Conservation (phyloP, 768 basidiomycete genomes). For the Termitomyces sp. region DNA sequence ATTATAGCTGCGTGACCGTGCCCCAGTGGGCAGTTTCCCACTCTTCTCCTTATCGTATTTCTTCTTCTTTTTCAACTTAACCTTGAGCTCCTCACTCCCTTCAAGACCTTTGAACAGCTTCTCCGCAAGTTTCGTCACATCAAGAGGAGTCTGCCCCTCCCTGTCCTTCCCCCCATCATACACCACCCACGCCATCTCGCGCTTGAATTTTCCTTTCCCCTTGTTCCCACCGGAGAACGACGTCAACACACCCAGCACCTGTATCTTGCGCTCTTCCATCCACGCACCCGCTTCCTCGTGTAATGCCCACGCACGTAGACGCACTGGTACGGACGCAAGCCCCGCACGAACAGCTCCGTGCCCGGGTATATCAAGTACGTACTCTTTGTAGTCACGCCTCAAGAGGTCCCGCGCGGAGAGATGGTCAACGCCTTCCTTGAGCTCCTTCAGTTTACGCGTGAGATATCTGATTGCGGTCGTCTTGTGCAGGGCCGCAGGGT, state of each 20-base stretch:
- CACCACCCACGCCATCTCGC: conserved; percentile 69
- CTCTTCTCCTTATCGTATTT: conserved; percentile 33
- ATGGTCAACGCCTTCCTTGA: conserved; percentile 68
- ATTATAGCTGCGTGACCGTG: conserved; percentile 51
- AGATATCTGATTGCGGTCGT: conserved; percentile 46
- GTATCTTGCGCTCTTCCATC: conserved; percentile 63
- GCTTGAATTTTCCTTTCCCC: conserved; percentile 51
- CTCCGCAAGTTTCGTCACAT: conserved; percentile 39
- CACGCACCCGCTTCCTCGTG: conserved; percentile 43
- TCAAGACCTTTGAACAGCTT: conserved; percentile 61
- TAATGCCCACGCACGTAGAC: conserved; percentile 53
- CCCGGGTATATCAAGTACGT: conserved; percentile 43
- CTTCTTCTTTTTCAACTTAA: conserved; percentile 42
- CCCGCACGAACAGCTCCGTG: conserved; percentile 57
- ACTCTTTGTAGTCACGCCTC: conserved; percentile 95
- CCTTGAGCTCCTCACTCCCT: conserved; percentile 43
- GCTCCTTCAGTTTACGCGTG: conserved; percentile 39
- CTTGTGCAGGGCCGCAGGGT: conserved; percentile 30
- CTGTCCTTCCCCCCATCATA: conserved; percentile 24
- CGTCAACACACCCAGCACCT: conserved; percentile 78
- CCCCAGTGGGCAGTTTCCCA: conserved; percentile 27
- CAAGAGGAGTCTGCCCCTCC: conserved; percentile 26
- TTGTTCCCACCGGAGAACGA: conserved; percentile 46
- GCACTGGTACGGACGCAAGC: conserved; percentile 77
- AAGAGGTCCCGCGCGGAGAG: conserved; percentile 76